Evolutionary conservation across 2,329 filamentous ascomycete species (phyloP), one percentile per base, ranked within the genome.

Genomic region (Xylariaceae sp.): DNA sequence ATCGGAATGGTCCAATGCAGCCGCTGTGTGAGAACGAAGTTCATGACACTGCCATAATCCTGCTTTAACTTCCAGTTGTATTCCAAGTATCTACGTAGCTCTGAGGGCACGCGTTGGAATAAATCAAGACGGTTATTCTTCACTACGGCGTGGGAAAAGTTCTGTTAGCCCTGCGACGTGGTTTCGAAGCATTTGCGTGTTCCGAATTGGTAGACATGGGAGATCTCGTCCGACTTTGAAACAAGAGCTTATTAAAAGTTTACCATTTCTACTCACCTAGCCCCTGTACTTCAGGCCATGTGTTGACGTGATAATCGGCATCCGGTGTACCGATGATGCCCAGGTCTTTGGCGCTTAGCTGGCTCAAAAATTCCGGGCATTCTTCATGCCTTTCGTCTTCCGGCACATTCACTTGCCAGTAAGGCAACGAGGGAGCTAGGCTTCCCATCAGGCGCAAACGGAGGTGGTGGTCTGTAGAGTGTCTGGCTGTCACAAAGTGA

Each of bases 321-420:
- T 96, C 88, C 1, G 78, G 85, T 2, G 83, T 90, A 52, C 77
- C 74, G 55, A 96, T 77, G 61, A 90, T 88, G 39, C 67, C 64
- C 12, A 76, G 73, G 66, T 95, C 88, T 69, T 94, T 95, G 40
- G 74, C 71, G 44, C 74, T 77, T 48, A 86, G 71, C 56, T 80
- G 74, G 44, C 64, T 68, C 35, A 96, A 79, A 64, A 82, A 94
- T 6, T 78, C 75, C 0, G 91, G 91, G 62, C 90, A 95, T 46
- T 83, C 74, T 2, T 68, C 59, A 0, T 84, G 82, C 65, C 85
- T 81, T 55, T 85, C 70, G 22, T 74, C 66, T 33, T 72, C 69
- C 0, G 87, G 82, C 14, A 95, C 72, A 67, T 96, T 96, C 68
- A 87, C 77, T 55, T 92, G 86, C 90, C 90, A 96, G 73, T 86